phyloP scores from a whole-genome alignment of 2,329 filamentous ascomycete genomes.

The Monilinia fructigena region DNA sequence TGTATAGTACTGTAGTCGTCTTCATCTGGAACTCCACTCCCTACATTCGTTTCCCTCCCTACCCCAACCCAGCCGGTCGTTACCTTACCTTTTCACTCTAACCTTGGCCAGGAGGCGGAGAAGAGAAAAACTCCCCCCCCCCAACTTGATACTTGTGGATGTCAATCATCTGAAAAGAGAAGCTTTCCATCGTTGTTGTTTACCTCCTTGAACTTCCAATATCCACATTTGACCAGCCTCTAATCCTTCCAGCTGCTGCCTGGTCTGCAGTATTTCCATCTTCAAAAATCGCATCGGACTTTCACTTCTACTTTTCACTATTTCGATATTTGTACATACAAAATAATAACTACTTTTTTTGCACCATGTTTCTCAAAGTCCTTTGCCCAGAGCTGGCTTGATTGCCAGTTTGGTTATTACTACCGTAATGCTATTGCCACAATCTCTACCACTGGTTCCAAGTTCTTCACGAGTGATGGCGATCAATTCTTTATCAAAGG shows the following conservation, averaged over 20 bases:
- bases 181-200: constrained; percentile 6
- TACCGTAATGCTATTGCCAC: constrained; percentile 45
- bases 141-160: constrained; percentile 6
- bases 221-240: constrained; percentile 9
- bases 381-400: constrained; percentile 30
- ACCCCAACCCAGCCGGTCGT: neutral
- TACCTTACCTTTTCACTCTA: neutral
- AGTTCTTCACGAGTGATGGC: constrained; percentile 81
- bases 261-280: constrained; percentile 6
- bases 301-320: constrained; percentile 6
- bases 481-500: constrained; percentile 84
- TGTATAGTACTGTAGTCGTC: no score
- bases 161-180: neutral
- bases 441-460: constrained; percentile 65
- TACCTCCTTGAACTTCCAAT: constrained; percentile 2
- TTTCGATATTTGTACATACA: constrained; percentile 20
- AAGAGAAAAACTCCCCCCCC: neutral
- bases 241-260: constrained; percentile 10
- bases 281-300: neutral
- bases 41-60: no score
- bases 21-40: neutral
- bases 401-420: constrained; percentile 34
- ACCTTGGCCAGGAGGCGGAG: constrained; percentile 1
- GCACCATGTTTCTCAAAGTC: constrained; percentile 34
- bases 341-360: constrained; percentile 12